Conservation (phyloP, 2,329 filamentous ascomycete genomes). For the Sphaceloma murrayae region DNA sequence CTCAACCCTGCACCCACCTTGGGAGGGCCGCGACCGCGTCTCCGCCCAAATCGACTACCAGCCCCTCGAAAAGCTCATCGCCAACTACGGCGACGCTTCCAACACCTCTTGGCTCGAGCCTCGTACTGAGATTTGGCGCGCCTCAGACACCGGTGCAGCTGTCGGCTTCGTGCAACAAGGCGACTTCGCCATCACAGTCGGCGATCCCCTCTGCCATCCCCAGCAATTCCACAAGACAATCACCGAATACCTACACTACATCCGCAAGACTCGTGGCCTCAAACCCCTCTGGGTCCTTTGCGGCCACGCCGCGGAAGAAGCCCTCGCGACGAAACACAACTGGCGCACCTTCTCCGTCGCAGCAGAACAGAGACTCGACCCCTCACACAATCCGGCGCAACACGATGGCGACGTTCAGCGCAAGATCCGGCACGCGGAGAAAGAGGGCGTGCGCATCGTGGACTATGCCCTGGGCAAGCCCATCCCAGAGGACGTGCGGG, state of each 20-base stretch:
- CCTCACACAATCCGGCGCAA: conserved; percentile 56
- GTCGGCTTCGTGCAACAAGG: conserved; percentile 71
- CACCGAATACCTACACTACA: conserved; percentile 61
- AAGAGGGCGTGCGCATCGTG: conserved; percentile 71
- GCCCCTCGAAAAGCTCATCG: conserved; percentile 75
- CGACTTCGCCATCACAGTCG: conserved; percentile 74
- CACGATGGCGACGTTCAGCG: conserved; percentile 57
- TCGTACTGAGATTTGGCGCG: conserved; percentile 79
- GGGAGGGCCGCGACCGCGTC: conserved; percentile 45
- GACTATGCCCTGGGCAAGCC: conserved; percentile 58
- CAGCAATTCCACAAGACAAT: conserved; percentile 68
- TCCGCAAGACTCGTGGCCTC: conserved; percentile 60
- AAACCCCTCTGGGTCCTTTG: conserved; percentile 86
- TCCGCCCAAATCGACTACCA: conserved; percentile 50
- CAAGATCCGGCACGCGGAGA: conserved; percentile 72
- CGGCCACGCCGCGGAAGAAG: conserved; percentile 66
- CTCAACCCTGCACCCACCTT: conserved; percentile 64
- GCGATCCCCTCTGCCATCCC: conserved; percentile 74
- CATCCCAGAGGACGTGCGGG: conserved; percentile 55
- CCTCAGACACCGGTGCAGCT: conserved; percentile 67
- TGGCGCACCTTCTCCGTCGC: conserved; percentile 86
- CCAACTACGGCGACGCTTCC: conserved; percentile 89
- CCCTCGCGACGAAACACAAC: conserved; percentile 67
- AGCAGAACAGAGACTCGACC: conserved; percentile 78
- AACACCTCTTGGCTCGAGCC: conserved; percentile 92